These are phyloP conservation scores for Carex kokanica DNA, from an alignment of 176 grass and related monocot species.

Conservation along the genomic window DNA sequence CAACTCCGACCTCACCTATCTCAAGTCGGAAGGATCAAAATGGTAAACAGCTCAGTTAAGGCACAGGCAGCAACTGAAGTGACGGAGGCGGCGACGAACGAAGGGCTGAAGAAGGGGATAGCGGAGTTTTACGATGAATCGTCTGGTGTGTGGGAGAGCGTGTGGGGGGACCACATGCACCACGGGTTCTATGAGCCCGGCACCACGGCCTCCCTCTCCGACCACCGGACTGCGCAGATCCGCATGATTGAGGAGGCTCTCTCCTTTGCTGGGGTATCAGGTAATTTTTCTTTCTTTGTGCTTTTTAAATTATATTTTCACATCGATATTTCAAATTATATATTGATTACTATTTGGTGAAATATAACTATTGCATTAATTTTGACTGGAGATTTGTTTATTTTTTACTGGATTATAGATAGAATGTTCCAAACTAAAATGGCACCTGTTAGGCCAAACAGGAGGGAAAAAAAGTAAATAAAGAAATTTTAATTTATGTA, in stretches of 20 bases:
- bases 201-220: constrained; percentile 44
- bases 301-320: not conserved
- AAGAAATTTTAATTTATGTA: not conserved
- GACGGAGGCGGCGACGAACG: not conserved
- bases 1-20: not conserved
- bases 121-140: constrained; percentile 96
- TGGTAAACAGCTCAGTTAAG: not conserved
- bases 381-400: too few species aligned
- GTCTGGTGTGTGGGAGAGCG: constrained; percentile 71
- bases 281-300: constrained; percentile 16
- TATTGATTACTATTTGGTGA: too few species aligned
- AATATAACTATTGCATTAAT: too few species aligned
- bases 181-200: constrained; percentile 74
- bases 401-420: too few species aligned
- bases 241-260: constrained; percentile 93
- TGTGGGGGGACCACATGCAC: constrained; percentile 99
- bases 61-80: constrained; percentile 8
- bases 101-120: constrained; percentile 83
- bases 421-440: not conserved
- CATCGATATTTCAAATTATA: not conserved
- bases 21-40: not conserved
- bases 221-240: constrained; percentile 78
- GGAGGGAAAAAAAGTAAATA: not conserved
- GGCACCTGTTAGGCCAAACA: not conserved
- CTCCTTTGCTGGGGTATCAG: constrained; percentile 66